A percentile compares a stretch with the other conserved stretches of the same genome.
These are phyloP conservation scores for Saxophila tyrrhenica DNA, from an alignment of 495 filamentous ascomycete species.

Conservation along the genomic window DNA sequence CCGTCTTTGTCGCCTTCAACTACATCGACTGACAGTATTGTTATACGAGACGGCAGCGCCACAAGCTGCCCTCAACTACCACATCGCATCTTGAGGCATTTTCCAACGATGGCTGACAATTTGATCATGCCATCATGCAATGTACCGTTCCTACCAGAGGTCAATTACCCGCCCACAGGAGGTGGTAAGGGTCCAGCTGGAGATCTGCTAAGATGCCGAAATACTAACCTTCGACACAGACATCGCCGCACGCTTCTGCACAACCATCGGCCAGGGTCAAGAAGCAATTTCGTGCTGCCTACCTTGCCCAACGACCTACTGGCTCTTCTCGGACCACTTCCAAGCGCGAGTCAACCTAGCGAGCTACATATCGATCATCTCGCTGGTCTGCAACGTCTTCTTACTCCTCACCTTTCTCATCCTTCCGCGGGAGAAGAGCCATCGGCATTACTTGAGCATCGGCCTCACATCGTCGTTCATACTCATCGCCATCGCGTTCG, in stretches of 20 bases:
- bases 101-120: background rate
- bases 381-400: slow-evolving; percentile 25
- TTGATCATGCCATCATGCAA: slow-evolving; percentile 12
- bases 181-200: slow-evolving; percentile 20
- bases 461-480: slow-evolving; percentile 21
- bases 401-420: slow-evolving; percentile 29
- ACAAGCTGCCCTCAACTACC: too few relatives aligned
- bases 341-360: slow-evolving; percentile 16
- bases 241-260: slow-evolving; percentile 25
- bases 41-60: too few relatives aligned
- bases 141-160: slow-evolving; percentile 19
- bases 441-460: slow-evolving; percentile 29
- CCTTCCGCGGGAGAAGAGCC: slow-evolving; percentile 26
- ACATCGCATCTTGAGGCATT: background rate
- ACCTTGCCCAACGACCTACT: slow-evolving; percentile 28
- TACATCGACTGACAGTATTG: too few relatives aligned
- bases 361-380: slow-evolving; percentile 24
- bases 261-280: slow-evolving; percentile 6
- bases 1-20: too few relatives aligned
- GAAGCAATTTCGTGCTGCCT: slow-evolving; percentile 25
- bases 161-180: slow-evolving; percentile 14
- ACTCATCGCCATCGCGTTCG: slow-evolving; percentile 20
- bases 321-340: slow-evolving; percentile 20
- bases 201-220: too few relatives aligned
- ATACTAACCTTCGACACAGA: slow-evolving; percentile 17